Conservation (phyloP, 176 grass and related monocot species). For the Juncus effusus region DNA sequence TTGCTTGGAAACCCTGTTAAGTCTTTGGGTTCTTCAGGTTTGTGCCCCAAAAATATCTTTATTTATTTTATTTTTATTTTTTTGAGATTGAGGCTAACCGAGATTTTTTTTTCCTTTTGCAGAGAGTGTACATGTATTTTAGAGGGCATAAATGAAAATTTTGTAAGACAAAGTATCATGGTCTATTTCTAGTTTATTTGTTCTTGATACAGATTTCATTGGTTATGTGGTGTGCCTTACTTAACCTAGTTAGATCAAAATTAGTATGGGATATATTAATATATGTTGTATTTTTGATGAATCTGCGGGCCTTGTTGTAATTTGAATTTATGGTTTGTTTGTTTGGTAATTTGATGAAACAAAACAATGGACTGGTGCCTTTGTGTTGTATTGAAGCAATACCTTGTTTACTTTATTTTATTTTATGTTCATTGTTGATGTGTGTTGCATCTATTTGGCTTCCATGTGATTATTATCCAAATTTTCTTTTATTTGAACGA, state of each 20-base stretch:
- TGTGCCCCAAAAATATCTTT: slow-evolving; percentile 30
- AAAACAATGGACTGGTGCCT: no score
- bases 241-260: neutral
- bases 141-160: slow-evolving; percentile 75
- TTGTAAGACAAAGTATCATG: slow-evolving; percentile 4
- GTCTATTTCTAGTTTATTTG: slow-evolving; percentile 12
- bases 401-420: no score
- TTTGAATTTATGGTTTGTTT: no score
- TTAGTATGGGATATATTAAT: neutral
- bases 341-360: no score
- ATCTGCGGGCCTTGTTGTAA: no score
- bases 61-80: neutral
- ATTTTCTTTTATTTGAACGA: no score
- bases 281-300: neutral
- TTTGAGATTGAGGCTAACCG: no score
- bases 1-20: slow-evolving; percentile 85
- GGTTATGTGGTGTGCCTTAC: neutral
- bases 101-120: slow-evolving; percentile 32
- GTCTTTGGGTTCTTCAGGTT: slow-evolving; percentile 90
- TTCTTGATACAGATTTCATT: neutral
- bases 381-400: no score
- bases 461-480: no score
- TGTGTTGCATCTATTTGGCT: no score
- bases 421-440: no score
- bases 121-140: slow-evolving; percentile 92